phyloP scores from a whole-genome alignment of 116 monocot genomes.

The Zostera marina region DNA sequence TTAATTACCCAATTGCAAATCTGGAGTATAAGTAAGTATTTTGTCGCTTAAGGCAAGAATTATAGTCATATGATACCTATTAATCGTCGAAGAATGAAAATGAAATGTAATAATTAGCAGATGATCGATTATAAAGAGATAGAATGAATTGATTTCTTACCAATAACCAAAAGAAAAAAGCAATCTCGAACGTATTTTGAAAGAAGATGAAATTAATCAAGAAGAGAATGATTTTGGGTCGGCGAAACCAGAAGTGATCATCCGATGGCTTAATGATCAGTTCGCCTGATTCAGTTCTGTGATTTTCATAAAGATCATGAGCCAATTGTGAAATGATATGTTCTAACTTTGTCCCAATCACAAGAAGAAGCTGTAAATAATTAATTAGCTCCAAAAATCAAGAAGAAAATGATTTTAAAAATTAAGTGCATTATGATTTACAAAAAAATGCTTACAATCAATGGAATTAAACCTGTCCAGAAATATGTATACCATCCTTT shows the following conservation, averaged over 20 bases:
- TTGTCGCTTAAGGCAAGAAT: too few relatives aligned
- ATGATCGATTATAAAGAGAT: too few relatives aligned
- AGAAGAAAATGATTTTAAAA: too few relatives aligned
- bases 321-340: conserved; percentile 55
- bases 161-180: conserved; percentile 82
- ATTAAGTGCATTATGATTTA: too few relatives aligned
- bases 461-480: conserved; percentile 48
- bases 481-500: conserved; percentile 50
- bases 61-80: too few relatives aligned
- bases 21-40: too few relatives aligned
- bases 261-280: conserved; percentile 62
- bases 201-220: conserved; percentile 85
- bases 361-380: conserved; percentile 45
- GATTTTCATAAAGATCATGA: conserved; percentile 59
- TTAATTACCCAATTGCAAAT: too few relatives aligned
- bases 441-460: conserved; percentile 31
- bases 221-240: conserved; percentile 39
- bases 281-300: conserved; percentile 42
- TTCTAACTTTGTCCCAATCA: conserved; percentile 60
- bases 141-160: too few relatives aligned
- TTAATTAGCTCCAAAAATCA: too few relatives aligned
- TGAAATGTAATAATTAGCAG: too few relatives aligned
- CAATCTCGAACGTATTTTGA: conserved; percentile 78
- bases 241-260: conserved; percentile 67
- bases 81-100: too few relatives aligned